Evolutionary conservation across 2,329 filamentous ascomycete genomes (phyloP).

Genomic region (Davidsoniella neocaledoniae): DNA sequence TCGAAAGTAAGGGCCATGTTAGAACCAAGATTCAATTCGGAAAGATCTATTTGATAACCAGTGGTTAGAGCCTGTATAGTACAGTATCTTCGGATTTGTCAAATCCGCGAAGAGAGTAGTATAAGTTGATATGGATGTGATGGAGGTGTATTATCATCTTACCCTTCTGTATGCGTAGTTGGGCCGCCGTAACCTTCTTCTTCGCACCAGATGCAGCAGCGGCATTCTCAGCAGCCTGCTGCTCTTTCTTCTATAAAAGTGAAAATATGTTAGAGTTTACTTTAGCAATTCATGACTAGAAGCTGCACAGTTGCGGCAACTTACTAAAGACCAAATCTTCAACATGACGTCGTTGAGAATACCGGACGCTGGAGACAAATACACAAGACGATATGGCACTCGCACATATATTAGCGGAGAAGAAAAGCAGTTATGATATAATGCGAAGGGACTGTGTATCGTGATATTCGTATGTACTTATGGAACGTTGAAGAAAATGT

Average conservation of each 20-base stretch:
- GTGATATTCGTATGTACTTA: too few species aligned
- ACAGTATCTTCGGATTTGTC: not conserved
- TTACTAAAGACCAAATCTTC: slow-evolving; percentile 99
- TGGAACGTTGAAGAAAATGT: too few species aligned
- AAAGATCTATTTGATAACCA: slow-evolving; percentile 42
- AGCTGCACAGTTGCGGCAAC: slow-evolving; percentile 15
- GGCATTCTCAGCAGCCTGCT: slow-evolving; percentile 83
- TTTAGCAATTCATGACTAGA: slow-evolving; percentile 13
- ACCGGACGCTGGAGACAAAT: too few species aligned
- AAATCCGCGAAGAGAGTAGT: not conserved
- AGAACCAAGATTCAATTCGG: slow-evolving; percentile 58
- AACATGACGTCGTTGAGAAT: slow-evolving; percentile 42
- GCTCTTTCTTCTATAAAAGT: slow-evolving; percentile 66
- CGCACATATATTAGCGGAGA: too few species aligned
- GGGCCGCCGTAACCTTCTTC: slow-evolving; percentile 96
- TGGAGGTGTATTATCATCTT: slow-evolving; percentile 14
- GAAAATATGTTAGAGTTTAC: slow-evolving; percentile 13
- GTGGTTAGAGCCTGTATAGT: not conserved
- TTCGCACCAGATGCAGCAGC: slow-evolving; percentile 64
- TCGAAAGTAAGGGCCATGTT: slow-evolving; percentile 73
- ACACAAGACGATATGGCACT: too few species aligned
- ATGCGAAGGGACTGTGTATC: too few species aligned
- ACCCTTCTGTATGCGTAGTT: slow-evolving; percentile 94
- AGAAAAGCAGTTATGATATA: too few species aligned
- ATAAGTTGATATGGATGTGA: not conserved